Evolutionary conservation across 2,329 filamentous ascomycete species (phyloP).

Genomic region (Colletotrichum destructivum): DNA sequence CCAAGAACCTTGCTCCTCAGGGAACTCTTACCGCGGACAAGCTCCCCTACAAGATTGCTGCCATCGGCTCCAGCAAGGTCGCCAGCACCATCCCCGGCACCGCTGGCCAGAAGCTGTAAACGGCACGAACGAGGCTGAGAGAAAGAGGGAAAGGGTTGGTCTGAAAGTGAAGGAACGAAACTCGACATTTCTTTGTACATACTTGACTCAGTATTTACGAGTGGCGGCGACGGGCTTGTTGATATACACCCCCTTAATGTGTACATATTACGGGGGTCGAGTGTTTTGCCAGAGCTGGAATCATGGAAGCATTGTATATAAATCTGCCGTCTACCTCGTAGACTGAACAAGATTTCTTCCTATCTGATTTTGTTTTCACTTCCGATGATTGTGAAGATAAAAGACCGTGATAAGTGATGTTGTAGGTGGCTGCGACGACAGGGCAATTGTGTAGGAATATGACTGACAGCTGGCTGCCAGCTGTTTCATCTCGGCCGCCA

Average conservation of each 20-base stretch:
- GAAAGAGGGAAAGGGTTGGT: too few relatives aligned
- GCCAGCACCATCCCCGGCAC: constrained; percentile 55
- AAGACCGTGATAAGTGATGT: too few relatives aligned
- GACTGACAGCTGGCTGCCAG: too few relatives aligned
- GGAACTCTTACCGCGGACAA: constrained; percentile 64
- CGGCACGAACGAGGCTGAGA: not conserved
- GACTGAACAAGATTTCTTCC: constrained; percentile 2
- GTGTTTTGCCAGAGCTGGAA: constrained; percentile 31
- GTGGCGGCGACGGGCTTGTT: constrained; percentile 6
- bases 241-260: constrained; percentile 3
- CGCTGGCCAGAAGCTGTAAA: constrained; percentile 52
- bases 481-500: too few relatives aligned
- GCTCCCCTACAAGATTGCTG: constrained; percentile 62
- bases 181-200: constrained; percentile 32
- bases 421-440: too few relatives aligned
- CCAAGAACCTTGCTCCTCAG: constrained; percentile 61
- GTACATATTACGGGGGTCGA: constrained; percentile 15
- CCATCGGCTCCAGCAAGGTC: constrained; percentile 60
- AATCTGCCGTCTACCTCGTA: constrained; percentile 21
- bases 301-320: constrained; percentile 27
- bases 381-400: too few relatives aligned
- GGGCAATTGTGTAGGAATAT: too few relatives aligned
- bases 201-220: constrained; percentile 32
- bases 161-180: not conserved
- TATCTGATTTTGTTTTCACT: too few relatives aligned